Percentiles rank a stretch among this genome's conserved stretches.
Evolutionary conservation across 2,329 filamentous ascomycete genomes (phyloP).

Genomic region (Penicillium frequentans): DNA sequence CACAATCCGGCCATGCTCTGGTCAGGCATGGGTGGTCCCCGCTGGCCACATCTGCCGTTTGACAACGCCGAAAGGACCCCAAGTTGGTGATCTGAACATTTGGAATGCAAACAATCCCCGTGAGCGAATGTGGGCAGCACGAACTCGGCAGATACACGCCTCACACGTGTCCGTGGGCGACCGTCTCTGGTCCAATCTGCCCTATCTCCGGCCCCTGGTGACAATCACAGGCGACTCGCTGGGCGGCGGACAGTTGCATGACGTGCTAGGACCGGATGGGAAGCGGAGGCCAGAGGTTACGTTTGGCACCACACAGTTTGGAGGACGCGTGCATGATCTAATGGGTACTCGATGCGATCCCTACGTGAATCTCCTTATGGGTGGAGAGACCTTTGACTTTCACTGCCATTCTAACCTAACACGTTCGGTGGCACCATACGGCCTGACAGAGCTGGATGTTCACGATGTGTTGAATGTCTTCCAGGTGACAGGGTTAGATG

Average conservation of each 20-base stretch:
- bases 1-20: constrained; percentile 70
- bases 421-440: constrained; percentile 67
- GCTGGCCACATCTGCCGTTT: constrained; percentile 70
- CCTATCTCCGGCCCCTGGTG: constrained; percentile 72
- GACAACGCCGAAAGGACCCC: constrained; percentile 72
- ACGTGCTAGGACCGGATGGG: constrained; percentile 37
- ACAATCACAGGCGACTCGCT: constrained; percentile 72
- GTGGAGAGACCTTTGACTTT: constrained; percentile 70
- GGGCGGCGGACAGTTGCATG: constrained; percentile 37
- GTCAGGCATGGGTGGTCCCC: constrained; percentile 69
- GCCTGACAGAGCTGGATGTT: constrained; percentile 70
- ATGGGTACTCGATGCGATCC: constrained; percentile 82
- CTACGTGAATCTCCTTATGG: constrained; percentile 75
- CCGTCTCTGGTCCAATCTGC: constrained; percentile 74
- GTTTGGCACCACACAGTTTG: constrained; percentile 51
- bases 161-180: constrained; percentile 72
- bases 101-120: constrained; percentile 76
- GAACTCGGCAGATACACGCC: constrained; percentile 75
- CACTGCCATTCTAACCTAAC: constrained; percentile 83
- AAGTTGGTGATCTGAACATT: constrained; percentile 82
- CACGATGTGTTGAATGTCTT: constrained; percentile 87
- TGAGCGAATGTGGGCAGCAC: constrained; percentile 78
- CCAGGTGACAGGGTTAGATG: constrained; percentile 77
- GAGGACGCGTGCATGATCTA: constrained; percentile 72
- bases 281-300: constrained; percentile 39